A percentile compares a stretch with the other conserved stretches of the same genome.
These are phyloP conservation scores for Aphanomyces cochlioides DNA, from an alignment of 352 stramenopile species.

Conservation along the genomic window DNA sequence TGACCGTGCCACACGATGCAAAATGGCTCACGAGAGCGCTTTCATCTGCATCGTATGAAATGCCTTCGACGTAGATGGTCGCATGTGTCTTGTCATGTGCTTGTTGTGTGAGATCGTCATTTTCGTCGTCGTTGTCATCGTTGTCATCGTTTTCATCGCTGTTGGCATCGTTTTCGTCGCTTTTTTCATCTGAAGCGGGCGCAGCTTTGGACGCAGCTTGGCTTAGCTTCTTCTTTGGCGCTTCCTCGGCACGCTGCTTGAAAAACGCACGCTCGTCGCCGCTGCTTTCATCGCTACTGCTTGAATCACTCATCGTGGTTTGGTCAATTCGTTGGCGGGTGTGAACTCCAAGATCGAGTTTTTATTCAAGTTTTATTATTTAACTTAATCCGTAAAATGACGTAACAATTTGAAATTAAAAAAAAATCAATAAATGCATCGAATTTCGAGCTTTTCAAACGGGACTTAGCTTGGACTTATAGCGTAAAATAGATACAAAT, in stretches of 20 bases:
- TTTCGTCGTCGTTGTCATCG: conserved; percentile 33
- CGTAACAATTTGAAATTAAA: too few relatives aligned
- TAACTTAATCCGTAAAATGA: not conserved
- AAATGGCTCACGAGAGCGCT: conserved; percentile 91
- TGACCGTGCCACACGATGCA: conserved; percentile 77
- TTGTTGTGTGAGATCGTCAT: conserved; percentile 48
- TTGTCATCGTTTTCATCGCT: conserved; percentile 1
- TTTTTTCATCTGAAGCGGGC: conserved; percentile 27
- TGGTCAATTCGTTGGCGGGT: conserved; percentile 7
- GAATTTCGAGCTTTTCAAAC: too few relatives aligned
- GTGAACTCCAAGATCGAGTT: not conserved
- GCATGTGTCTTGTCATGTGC: conserved; percentile 71
- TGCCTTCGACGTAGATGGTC: conserved; percentile 93
- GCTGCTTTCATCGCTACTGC: conserved; percentile 22
- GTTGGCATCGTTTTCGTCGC: conserved; percentile 17
- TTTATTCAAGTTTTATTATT: conserved; percentile 15
- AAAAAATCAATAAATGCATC: too few relatives aligned
- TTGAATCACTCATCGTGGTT: conserved; percentile 5
- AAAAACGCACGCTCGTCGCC: conserved; percentile 76
- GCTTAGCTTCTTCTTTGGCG: conserved; percentile 11
- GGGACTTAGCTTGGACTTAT: too few relatives aligned
- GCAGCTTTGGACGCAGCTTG: conserved; percentile 23
- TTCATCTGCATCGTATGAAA: conserved; percentile 90
- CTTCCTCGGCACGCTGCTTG: conserved; percentile 38
- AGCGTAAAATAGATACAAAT: too few relatives aligned